phyloP scores from a whole-genome alignment of 2,329 filamentous ascomycete species.

The Ceratocystis harringtonii region DNA sequence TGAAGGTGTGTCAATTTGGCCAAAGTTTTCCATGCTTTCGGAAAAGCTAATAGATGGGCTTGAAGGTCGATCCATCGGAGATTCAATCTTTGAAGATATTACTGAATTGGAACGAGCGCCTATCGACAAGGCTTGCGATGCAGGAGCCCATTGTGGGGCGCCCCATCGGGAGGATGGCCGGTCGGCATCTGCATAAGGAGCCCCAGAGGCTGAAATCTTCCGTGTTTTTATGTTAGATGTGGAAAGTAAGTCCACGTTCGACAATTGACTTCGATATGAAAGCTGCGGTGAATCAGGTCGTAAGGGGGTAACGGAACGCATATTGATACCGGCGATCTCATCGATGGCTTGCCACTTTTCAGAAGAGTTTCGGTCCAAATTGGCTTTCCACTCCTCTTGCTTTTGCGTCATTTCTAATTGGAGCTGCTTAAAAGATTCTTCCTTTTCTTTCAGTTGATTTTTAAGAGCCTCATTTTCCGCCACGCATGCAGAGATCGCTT shows the following conservation, averaged over 20 bases:
- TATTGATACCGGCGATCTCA: neutral
- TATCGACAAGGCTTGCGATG: neutral
- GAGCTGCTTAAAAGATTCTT: constrained; percentile 3
- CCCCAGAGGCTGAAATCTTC: neutral
- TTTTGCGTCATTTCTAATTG: constrained; percentile 8
- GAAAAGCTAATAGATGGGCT: neutral
- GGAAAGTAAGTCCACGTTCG: constrained; percentile 7
- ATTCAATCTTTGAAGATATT: neutral
- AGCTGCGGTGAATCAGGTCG: constrained; percentile 11
- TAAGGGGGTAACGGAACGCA: neutral
- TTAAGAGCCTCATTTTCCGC: constrained; percentile 3
- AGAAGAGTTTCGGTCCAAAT: neutral
- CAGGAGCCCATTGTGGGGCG: neutral
- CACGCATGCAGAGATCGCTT: neutral
- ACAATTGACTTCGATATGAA: constrained; percentile 5
- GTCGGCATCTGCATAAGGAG: constrained; percentile 6
- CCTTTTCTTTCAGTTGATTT: neutral
- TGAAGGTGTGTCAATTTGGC: constrained; percentile 39
- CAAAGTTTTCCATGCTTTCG: constrained; percentile 20
- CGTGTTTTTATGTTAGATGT: constrained; percentile 1
- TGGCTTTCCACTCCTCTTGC: neutral
- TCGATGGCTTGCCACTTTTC: constrained; percentile 5
- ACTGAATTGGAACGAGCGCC: constrained; percentile 3
- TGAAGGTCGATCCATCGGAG: constrained; percentile 1
- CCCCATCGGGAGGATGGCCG: constrained; percentile 9